These are phyloP conservation scores for Coccinonectria pachysandricola DNA, from an alignment of 2,329 filamentous ascomycete species.

Conservation along the genomic window DNA sequence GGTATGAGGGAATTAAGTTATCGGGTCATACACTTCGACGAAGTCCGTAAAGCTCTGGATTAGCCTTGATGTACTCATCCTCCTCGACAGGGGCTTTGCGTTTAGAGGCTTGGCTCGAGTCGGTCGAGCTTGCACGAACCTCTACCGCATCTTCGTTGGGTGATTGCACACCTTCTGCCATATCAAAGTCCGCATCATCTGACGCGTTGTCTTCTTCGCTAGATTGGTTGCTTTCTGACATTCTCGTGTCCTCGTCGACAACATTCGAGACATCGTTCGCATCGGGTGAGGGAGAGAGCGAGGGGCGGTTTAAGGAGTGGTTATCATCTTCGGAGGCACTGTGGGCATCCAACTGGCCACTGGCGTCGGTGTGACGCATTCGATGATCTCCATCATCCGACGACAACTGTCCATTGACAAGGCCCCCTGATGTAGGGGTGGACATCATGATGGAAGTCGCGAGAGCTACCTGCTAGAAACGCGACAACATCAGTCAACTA, in stretches of 20 bases:
- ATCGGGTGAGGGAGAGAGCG: slow-evolving; percentile 32
- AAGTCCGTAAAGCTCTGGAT: slow-evolving; percentile 90
- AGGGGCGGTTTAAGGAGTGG: slow-evolving; percentile 38
- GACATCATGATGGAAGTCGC: slow-evolving; percentile 54
- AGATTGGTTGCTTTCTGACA: slow-evolving; percentile 37
- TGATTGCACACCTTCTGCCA: slow-evolving; percentile 45
- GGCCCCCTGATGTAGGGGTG: slow-evolving; percentile 49
- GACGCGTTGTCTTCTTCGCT: slow-evolving; percentile 45
- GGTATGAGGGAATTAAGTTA: slow-evolving; percentile 10
- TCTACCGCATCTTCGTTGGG: slow-evolving; percentile 38
- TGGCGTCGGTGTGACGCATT: slow-evolving; percentile 28
- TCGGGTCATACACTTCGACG: slow-evolving; percentile 70
- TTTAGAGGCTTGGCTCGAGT: slow-evolving; percentile 60
- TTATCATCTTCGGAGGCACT: slow-evolving; percentile 66
- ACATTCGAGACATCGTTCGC: slow-evolving; percentile 32
- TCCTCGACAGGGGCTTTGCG: slow-evolving; percentile 61
- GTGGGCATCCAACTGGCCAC: slow-evolving; percentile 43
- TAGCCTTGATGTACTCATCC: slow-evolving; percentile 76
- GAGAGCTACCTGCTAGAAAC: slow-evolving; percentile 41
- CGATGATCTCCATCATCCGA: slow-evolving; percentile 40
- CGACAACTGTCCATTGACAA: slow-evolving; percentile 57
- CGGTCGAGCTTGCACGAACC: slow-evolving; percentile 58
- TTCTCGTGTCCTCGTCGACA: slow-evolving; percentile 27
- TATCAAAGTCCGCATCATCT: slow-evolving; percentile 68
- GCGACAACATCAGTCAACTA: slow-evolving; percentile 25